Conservation (phyloP, 2,329 filamentous ascomycete species). For the Zymoseptoria crescenta region DNA sequence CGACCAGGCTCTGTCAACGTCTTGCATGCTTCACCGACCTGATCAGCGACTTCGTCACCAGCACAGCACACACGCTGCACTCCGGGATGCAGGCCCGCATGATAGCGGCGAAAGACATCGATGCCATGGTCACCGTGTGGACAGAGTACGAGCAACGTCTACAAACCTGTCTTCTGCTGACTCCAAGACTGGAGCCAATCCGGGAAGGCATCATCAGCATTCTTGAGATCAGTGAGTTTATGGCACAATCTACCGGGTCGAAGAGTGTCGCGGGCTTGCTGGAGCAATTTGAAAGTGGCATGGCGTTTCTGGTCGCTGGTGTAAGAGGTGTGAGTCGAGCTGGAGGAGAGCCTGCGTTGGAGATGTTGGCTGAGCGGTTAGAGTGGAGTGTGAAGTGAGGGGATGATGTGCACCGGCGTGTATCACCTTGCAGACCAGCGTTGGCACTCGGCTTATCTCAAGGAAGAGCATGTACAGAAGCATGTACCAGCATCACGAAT, state of each 20-base stretch:
- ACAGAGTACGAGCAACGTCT: constrained; percentile 54
- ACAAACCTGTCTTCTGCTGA: constrained; percentile 61
- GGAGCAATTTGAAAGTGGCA: constrained; percentile 53
- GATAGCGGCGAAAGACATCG: constrained; percentile 59
- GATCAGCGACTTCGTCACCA: constrained; percentile 67
- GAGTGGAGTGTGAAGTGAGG: constrained; percentile 35
- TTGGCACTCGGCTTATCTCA: no score
- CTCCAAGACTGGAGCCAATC: constrained; percentile 60
- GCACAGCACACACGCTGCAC: constrained; percentile 57
- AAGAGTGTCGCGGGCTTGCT: constrained; percentile 54
- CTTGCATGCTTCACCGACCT: constrained; percentile 66
- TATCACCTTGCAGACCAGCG: not conserved
- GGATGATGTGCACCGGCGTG: not conserved
- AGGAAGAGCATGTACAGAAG: no score
- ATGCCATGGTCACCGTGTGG: constrained; percentile 71
- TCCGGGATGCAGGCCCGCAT: constrained; percentile 52
- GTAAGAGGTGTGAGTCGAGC: constrained; percentile 68
- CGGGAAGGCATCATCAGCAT: constrained; percentile 65
- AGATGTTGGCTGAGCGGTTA: constrained; percentile 72
- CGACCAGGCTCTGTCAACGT: constrained; percentile 51
- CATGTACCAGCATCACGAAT: no score
- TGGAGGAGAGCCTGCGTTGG: constrained; percentile 65
- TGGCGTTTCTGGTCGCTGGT: constrained; percentile 65
- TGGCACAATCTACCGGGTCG: not conserved
- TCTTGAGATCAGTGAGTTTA: constrained; percentile 61